Evolutionary conservation across 2,329 filamentous ascomycete species (phyloP).

Genomic region (Ophiosphaerella korrae): DNA sequence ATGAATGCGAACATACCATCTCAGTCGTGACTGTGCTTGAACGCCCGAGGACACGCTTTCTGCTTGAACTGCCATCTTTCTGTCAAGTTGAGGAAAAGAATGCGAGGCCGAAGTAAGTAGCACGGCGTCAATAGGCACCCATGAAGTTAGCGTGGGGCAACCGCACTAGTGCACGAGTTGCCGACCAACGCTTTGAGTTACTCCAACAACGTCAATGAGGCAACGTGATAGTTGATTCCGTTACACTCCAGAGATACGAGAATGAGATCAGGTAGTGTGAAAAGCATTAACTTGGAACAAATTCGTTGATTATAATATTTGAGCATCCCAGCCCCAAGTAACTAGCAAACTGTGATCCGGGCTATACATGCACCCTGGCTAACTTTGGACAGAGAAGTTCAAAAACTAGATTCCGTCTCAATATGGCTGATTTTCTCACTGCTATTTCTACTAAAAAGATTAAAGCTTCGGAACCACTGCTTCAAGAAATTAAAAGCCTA

Average conservation of each 20-base stretch:
- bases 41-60: slow-evolving; percentile 17
- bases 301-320: too few species aligned
- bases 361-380: neutral
- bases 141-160: slow-evolving; percentile 23
- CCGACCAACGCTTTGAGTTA: slow-evolving; percentile 17
- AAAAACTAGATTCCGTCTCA: neutral
- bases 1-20: slow-evolving; percentile 46
- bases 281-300: neutral
- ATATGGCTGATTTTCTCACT: slow-evolving; percentile 57
- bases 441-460: slow-evolving; percentile 51
- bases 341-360: neutral
- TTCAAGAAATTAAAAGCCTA: slow-evolving; percentile 18
- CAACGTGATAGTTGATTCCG: neutral
- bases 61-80: slow-evolving; percentile 1
- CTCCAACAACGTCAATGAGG: slow-evolving; percentile 1
- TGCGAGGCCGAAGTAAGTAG: slow-evolving; percentile 16
- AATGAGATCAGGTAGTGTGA: neutral
- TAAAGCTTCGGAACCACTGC: slow-evolving; percentile 17
- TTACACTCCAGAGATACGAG: neutral
- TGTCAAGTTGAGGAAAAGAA: slow-evolving; percentile 4
- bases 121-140: slow-evolving; percentile 26
- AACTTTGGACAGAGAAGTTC: neutral
- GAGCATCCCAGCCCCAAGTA: too few species aligned
- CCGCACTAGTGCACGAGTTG: slow-evolving; percentile 32
- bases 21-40: slow-evolving; percentile 42